Conservation (phyloP, 257 asterid genomes). For the Penstemon davidsonii region DNA sequence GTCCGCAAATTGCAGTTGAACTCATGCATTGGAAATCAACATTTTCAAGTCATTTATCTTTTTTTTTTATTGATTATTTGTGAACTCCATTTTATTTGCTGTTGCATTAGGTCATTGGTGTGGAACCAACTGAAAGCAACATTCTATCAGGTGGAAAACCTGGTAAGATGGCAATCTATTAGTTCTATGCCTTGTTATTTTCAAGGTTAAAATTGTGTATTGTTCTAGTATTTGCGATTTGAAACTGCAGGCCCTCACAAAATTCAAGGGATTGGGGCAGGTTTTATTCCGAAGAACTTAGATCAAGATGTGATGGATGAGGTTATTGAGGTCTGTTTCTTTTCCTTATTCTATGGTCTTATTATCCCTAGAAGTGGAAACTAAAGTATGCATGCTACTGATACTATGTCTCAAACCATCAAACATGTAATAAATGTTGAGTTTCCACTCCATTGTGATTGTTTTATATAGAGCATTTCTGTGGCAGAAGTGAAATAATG, state of each 20-base stretch:
- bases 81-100: constrained; percentile 21
- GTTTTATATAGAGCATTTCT: background rate
- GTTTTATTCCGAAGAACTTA: constrained; percentile 92
- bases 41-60: constrained; percentile 13
- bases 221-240: constrained; percentile 69
- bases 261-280: constrained; percentile 99
- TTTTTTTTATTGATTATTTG: constrained; percentile 14
- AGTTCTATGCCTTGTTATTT: constrained; percentile 28
- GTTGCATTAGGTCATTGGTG: constrained; percentile 73
- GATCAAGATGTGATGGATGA: constrained; percentile 93
- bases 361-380: too few species aligned
- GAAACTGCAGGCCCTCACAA: constrained; percentile 99
- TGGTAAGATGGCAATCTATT: constrained; percentile 62
- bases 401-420: too few species aligned
- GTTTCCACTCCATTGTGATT: background rate
- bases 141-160: constrained; percentile 97
- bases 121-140: constrained; percentile 94
- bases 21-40: background rate
- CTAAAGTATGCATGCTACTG: too few species aligned
- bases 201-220: constrained; percentile 37
- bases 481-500: too few species aligned
- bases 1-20: background rate
- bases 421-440: background rate
- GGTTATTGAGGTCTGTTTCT: constrained; percentile 76
- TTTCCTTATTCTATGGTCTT: constrained; percentile 8